Evolutionary conservation across 208 protist genomes (phyloP).

Genomic region (Herpetomonas samuelpessoai): DNA sequence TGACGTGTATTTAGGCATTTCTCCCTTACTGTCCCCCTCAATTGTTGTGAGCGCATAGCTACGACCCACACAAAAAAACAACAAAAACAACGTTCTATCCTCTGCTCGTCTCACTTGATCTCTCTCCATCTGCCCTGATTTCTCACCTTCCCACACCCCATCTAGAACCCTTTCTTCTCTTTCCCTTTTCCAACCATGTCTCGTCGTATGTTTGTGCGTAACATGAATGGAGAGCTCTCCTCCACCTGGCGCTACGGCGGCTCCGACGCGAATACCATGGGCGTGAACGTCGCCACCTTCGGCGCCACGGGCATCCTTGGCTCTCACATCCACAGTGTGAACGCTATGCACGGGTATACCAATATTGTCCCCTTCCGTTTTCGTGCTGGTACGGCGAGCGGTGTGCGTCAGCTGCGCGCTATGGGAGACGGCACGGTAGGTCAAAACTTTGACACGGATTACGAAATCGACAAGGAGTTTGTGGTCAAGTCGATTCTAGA

Average conservation of each 20-base stretch:
- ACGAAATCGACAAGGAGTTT: constrained; percentile 91
- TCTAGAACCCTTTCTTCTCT: neutral
- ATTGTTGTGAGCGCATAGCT: too few species aligned
- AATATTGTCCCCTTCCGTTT: constrained; percentile 87
- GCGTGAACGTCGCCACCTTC: constrained; percentile 84
- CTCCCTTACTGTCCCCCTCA: too few species aligned
- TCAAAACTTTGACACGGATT: constrained; percentile 89
- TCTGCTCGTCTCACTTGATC: too few species aligned
- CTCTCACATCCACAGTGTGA: constrained; percentile 64
- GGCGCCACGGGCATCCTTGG: constrained; percentile 84
- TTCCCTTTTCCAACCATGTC: constrained; percentile 51
- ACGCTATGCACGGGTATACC: constrained; percentile 82
- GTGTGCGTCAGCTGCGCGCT: constrained; percentile 67
- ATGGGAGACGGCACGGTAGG: constrained; percentile 83
- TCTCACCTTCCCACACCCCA: too few species aligned
- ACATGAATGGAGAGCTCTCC: constrained; percentile 85
- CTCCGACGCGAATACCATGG: constrained; percentile 76
- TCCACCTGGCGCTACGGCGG: constrained; percentile 78
- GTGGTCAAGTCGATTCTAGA: constrained; percentile 88
- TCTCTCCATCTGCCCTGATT: too few species aligned
- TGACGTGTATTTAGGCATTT: too few species aligned
- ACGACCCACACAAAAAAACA: too few species aligned
- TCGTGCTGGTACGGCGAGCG: constrained; percentile 71
- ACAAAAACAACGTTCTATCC: too few species aligned
- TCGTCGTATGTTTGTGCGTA: constrained; percentile 81